These are phyloP conservation scores for Starmerella potacharoeniae DNA, from an alignment of 805 yeast species.

Conservation along the genomic window DNA sequence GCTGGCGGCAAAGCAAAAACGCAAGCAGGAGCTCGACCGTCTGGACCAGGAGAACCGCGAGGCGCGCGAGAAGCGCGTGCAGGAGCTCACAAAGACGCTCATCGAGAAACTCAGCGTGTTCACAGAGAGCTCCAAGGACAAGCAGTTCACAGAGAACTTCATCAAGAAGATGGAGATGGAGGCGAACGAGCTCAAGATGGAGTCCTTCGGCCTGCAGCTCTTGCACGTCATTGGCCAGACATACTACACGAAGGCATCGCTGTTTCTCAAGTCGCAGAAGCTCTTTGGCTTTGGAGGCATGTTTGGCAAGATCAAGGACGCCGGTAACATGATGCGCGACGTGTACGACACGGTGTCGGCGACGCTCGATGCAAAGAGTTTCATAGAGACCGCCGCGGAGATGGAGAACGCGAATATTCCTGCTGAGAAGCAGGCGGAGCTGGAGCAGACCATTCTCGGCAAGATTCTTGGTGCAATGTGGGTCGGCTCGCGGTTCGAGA, in stretches of 20 bases:
- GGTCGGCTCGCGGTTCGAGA: slow-evolving; percentile 85
- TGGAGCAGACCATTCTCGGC: slow-evolving; percentile 74
- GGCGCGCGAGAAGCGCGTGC: slow-evolving; percentile 29
- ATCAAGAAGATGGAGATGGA: slow-evolving; percentile 58
- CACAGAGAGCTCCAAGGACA: slow-evolving; percentile 51
- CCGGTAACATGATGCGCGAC: slow-evolving; percentile 70
- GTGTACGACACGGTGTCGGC: slow-evolving; percentile 72
- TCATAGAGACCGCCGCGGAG: slow-evolving; percentile 62
- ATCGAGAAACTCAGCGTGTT: slow-evolving; percentile 52
- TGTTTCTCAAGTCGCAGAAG: slow-evolving; percentile 60
- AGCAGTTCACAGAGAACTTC: slow-evolving; percentile 53
- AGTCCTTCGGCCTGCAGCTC: slow-evolving; percentile 87
- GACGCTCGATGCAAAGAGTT: slow-evolving; percentile 76
- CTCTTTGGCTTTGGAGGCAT: slow-evolving; percentile 82
- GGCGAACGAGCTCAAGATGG: slow-evolving; percentile 84
- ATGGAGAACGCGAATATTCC: slow-evolving; percentile 50
- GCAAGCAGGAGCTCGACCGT: slow-evolving; percentile 29
- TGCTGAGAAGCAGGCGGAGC: slow-evolving; percentile 56
- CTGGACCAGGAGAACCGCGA: slow-evolving; percentile 36
- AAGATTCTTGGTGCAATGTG: slow-evolving; percentile 89
- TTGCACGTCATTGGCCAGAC: slow-evolving; percentile 67
- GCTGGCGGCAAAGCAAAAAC: slow-evolving; percentile 28
- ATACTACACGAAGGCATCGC: slow-evolving; percentile 64
- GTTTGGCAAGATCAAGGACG: slow-evolving; percentile 68
- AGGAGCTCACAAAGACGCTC: slow-evolving; percentile 68